Conservation (phyloP, 1,284 basidiomycete species). For the Ceratobasidium sp. region DNA sequence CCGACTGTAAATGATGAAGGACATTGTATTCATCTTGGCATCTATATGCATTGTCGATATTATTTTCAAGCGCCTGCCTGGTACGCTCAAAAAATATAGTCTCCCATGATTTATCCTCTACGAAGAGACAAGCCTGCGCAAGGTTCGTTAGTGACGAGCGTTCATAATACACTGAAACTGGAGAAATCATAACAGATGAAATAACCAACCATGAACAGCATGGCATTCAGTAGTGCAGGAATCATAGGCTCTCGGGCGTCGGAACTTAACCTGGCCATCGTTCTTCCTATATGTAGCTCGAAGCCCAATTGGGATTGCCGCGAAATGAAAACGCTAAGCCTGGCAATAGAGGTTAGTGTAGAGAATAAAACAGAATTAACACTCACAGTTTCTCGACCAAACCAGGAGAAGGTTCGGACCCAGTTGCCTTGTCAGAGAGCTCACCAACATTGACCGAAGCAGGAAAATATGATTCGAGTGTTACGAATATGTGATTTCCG, state of each 20-base stretch:
- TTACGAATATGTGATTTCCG: not conserved
- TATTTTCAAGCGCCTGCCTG: conserved; percentile 12
- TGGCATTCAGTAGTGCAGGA: conserved; percentile 26
- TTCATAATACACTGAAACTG: not conserved
- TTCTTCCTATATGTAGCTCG: conserved; percentile 19
- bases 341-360: not conserved
- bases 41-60: not conserved
- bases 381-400: conserved; percentile 8
- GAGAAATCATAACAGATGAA: not conserved
- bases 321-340: not conserved
- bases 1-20: conserved; percentile 35
- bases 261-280: not conserved
- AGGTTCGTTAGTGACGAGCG: too few relatives aligned
- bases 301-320: conserved; percentile 20
- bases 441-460: not conserved
- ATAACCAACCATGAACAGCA: conserved; percentile 27
- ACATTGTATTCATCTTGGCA: conserved; percentile 14
- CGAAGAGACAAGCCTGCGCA: conserved; percentile 31
- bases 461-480: not conserved
- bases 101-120: conserved; percentile 31
- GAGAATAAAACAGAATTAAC: not conserved
- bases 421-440: not conserved
- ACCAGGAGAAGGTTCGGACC: not conserved
- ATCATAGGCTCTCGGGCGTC: conserved; percentile 5
- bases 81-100: conserved; percentile 16